A percentile compares a stretch with the other conserved stretches of the same genome.
phyloP scores from a whole-genome alignment of 345 rosid species.

The Euphorbia tirucalli region DNA sequence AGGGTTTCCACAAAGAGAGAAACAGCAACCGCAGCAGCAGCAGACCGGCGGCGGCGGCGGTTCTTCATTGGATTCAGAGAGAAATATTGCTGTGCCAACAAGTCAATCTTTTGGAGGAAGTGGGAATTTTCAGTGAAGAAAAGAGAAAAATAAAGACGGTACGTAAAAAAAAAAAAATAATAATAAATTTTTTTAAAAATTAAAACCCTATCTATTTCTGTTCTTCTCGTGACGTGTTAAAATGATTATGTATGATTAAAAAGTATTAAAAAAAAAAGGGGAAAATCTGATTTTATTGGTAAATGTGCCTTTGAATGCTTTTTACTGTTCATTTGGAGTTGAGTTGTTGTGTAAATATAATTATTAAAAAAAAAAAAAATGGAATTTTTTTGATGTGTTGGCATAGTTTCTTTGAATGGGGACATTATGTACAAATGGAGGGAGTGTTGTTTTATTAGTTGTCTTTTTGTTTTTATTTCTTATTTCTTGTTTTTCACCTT shows the following conservation, averaged over 20 bases:
- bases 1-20: slow-evolving; percentile 24
- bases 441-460: slow-evolving; percentile 32
- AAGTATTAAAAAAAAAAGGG: not conserved
- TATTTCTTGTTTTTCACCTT: slow-evolving; percentile 14
- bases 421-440: slow-evolving; percentile 30
- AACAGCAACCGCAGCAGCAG: slow-evolving; percentile 11
- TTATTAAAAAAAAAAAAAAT: not conserved
- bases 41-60: slow-evolving; percentile 14
- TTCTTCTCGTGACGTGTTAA: no score
- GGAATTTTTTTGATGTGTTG: slow-evolving; percentile 26
- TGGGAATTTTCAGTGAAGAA: slow-evolving; percentile 25
- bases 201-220: no score
- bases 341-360: no score
- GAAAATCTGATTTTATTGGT: slow-evolving; percentile 14
- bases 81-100: slow-evolving; percentile 20
- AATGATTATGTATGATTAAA: slow-evolving; percentile 18
- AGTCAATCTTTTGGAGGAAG: slow-evolving; percentile 26
- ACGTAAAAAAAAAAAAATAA: no score
- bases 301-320: not conserved
- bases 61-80: slow-evolving; percentile 32
- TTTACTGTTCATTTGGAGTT: slow-evolving; percentile 2
- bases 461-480: slow-evolving; percentile 36
- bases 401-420: slow-evolving; percentile 48
- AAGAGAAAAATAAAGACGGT: slow-evolving; percentile 10
- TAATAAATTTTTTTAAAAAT: no score